Evolutionary conservation across 768 basidiomycete genomes (phyloP).

Genomic region (Suillus fuscotomentosus): DNA sequence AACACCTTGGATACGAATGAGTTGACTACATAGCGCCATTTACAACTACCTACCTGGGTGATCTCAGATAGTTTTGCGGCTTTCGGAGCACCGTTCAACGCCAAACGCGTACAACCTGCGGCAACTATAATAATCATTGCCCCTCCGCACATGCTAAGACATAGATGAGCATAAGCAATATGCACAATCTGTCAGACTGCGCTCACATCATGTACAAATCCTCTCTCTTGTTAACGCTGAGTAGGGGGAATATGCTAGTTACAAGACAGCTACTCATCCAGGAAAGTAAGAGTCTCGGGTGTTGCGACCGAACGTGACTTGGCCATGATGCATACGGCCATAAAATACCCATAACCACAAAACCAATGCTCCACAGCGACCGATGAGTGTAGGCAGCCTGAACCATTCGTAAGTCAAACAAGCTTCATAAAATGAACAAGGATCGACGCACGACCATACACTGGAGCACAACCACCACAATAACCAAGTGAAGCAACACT

Average conservation of each 20-base stretch:
- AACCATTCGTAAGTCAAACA: slow-evolving; percentile 4
- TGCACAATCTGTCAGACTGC: not conserved
- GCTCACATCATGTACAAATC: slow-evolving; percentile 58
- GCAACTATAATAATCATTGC: slow-evolving; percentile 40
- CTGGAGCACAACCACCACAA: slow-evolving; percentile 48
- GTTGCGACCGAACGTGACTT: slow-evolving; percentile 22
- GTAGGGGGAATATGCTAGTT: slow-evolving; percentile 67
- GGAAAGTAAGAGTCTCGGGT: slow-evolving; percentile 24
- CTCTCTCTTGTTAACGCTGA: slow-evolving; percentile 73
- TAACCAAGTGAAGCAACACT: slow-evolving; percentile 2
- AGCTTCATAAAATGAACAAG: not conserved
- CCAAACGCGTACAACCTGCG: slow-evolving; percentile 13
- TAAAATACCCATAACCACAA: slow-evolving; percentile 52
- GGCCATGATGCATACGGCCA: slow-evolving; percentile 68
- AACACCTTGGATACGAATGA: slow-evolving; percentile 32
- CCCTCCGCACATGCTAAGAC: slow-evolving; percentile 47
- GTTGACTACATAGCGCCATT: not conserved
- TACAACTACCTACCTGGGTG: slow-evolving; percentile 22
- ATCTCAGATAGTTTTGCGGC: slow-evolving; percentile 6
- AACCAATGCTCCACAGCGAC: slow-evolving; percentile 69
- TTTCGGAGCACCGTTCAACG: not conserved
- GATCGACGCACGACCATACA: slow-evolving; percentile 67
- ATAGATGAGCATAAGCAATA: slow-evolving; percentile 16
- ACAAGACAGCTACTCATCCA: slow-evolving; percentile 54
- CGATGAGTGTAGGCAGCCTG: slow-evolving; percentile 73